Conservation (phyloP, 2,329 filamentous ascomycete species). For the Colletotrichum sp. region DNA sequence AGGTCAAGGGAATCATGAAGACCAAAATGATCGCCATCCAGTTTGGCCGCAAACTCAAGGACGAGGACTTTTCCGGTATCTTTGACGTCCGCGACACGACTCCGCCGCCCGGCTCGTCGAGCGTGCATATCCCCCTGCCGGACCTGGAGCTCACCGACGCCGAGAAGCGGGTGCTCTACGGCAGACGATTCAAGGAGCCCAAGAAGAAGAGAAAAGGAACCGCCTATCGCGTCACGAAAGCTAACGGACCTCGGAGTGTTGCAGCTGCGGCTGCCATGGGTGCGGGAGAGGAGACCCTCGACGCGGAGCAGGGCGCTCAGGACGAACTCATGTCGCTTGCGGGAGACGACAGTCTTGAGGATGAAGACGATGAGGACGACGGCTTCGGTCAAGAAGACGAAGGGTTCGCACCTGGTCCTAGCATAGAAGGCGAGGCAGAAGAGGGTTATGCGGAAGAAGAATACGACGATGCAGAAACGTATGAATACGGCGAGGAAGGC, state of each 20-base stretch:
- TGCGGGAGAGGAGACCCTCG: background rate
- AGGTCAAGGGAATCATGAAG: constrained; percentile 86
- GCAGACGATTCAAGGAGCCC: constrained; percentile 31
- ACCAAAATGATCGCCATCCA: constrained; percentile 77
- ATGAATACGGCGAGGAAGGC: constrained; percentile 27
- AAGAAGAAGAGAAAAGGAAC: constrained; percentile 25
- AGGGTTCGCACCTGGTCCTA: background rate
- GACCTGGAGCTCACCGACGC: constrained; percentile 41
- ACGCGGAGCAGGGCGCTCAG: background rate
- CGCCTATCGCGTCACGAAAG: constrained; percentile 22
- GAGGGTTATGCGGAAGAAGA: constrained; percentile 29
- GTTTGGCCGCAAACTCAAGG: constrained; percentile 54
- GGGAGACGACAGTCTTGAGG: constrained; percentile 28
- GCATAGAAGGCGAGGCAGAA: background rate
- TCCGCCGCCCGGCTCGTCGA: constrained; percentile 26
- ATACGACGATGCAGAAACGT: constrained; percentile 26
- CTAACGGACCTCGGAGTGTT: constrained; percentile 11
- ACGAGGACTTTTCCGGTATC: constrained; percentile 49
- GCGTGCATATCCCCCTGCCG: constrained; percentile 41
- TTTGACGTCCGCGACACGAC: constrained; percentile 40
- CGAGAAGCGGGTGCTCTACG: constrained; percentile 36
- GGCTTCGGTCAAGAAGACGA: constrained; percentile 22
- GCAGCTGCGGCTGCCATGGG: constrained; percentile 3
- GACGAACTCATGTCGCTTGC: constrained; percentile 10
- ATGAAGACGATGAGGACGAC: constrained; percentile 30